These are phyloP conservation scores for Coniochaeta sp. DNA, from an alignment of 2,329 filamentous ascomycete genomes.

Conservation along the genomic window DNA sequence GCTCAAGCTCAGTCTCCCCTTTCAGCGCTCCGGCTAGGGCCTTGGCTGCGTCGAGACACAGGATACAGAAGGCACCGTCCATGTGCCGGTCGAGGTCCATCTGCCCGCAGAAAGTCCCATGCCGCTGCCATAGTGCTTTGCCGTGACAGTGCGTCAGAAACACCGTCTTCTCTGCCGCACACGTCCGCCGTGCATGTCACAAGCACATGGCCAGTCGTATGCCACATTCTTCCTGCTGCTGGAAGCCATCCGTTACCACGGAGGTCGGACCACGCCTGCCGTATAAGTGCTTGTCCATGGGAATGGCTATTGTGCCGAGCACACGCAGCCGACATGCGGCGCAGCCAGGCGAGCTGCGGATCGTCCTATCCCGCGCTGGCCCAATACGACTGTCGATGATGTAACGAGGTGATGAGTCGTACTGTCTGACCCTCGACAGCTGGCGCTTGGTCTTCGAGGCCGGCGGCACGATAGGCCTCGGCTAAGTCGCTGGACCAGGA, in stretches of 20 bases:
- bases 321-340: not conserved
- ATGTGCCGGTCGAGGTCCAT: not conserved
- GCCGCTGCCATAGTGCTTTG: not conserved
- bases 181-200: not conserved
- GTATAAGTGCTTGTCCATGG: not conserved
- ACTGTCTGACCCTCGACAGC: not conserved
- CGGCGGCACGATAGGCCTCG: not conserved
- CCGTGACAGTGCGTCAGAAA: not conserved
- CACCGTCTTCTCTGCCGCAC: not conserved
- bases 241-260: not conserved
- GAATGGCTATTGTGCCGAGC: not conserved
- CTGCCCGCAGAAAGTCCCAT: not conserved
- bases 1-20: not conserved
- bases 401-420: not conserved
- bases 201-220: not conserved
- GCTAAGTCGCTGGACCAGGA: not conserved
- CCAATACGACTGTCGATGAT: not conserved
- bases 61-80: not conserved
- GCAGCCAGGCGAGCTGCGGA: not conserved
- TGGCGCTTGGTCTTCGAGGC: not conserved
- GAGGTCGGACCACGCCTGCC: not conserved
- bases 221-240: not conserved
- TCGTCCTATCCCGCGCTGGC: not conserved
- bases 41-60: not conserved
- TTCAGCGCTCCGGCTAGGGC: not conserved